Base-by-base conservation (phyloP, 805 yeast species). In the Lachancea fermentati region DNA sequence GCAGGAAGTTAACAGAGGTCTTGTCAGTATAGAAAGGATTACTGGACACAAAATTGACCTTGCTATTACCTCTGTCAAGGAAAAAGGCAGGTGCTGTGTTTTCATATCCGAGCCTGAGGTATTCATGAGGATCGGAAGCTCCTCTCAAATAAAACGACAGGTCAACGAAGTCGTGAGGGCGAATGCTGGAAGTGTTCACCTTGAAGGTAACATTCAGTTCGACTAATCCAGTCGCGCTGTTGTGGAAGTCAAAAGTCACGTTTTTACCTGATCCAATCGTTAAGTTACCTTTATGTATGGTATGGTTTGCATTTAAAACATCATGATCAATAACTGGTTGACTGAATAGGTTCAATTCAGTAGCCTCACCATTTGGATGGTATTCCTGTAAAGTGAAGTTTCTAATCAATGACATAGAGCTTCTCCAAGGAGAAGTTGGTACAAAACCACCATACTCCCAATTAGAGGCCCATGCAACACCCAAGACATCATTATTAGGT, bases 391-490 rank as follows among this genome's bases (percentile, higher is more conserved):
- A 41, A 13, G 60, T 51, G 36, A 54, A 51, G 37, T 58, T 57
- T 39, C 67, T 55, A n/a, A 49, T 58, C 14, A 61, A 41, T 1
- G 69, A 52, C 68, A 65, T 61, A 2, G 68, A 57, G 14, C 63
- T 50, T 38, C 67, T 57, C 65, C 66, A 67, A 6, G 54, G 49
- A 5, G 41, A 45, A 9, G 68, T 63, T n/a, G 72, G 72, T 14
- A 58, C 66, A 13, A 46, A 47, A 15, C 52, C 54, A 18, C 57
- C 55, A 42, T 68, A 68, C 47, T 66, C 68, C 72, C 72, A 68
- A 48, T 66, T 66, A 30, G 68, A 62, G 29, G 69, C 67, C 72
- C 72, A 68, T 4, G 68, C 71, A 31, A 67, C 42, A 18, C 67
- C 68, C n/a, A 63, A 22, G 2, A 54, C 57, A 13, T 55, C 62